Evolutionary conservation across 129 eudicot genomes (phyloP).

Genomic region (Lactuca sativa): DNA sequence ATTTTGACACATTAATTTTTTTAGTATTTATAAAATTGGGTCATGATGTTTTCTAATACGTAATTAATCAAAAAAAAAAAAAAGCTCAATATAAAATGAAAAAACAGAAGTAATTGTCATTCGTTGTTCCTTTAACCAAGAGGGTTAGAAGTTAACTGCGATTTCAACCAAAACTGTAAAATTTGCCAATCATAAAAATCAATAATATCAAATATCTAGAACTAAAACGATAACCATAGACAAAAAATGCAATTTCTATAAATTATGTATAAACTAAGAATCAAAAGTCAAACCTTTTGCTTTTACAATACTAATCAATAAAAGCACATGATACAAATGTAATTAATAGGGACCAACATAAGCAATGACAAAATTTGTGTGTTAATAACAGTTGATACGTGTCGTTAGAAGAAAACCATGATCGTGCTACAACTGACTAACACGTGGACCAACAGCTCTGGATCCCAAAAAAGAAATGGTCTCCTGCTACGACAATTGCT

Average conservation of each 20-base stretch:
- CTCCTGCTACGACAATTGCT: conserved; percentile 16
- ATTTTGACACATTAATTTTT: too few species aligned
- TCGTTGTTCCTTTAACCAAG: too few species aligned
- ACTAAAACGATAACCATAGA: too few species aligned
- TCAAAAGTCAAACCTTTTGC: conserved; percentile 13
- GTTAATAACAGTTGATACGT: conserved; percentile 35
- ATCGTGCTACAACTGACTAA: conserved; percentile 29
- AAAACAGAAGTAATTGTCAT: too few species aligned
- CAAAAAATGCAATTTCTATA: too few species aligned
- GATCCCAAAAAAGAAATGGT: conserved; percentile 22
- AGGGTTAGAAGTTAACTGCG: too few species aligned
- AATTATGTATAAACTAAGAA: not conserved
- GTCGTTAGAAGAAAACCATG: conserved; percentile 25
- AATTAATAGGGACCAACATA: not conserved
- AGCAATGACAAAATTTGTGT: not conserved
- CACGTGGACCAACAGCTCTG: conserved; percentile 49
- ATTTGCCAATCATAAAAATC: too few species aligned
- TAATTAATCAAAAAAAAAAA: too few species aligned
- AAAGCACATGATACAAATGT: conserved; percentile 2
- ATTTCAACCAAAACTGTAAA: too few species aligned
- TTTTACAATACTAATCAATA: not conserved
- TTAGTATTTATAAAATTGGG: too few species aligned
- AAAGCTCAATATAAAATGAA: too few species aligned
- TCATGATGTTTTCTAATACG: too few species aligned
- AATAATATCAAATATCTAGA: not conserved